Conservation (phyloP, 108 stramenopile species). For the Cylindrotheca closterium region DNA sequence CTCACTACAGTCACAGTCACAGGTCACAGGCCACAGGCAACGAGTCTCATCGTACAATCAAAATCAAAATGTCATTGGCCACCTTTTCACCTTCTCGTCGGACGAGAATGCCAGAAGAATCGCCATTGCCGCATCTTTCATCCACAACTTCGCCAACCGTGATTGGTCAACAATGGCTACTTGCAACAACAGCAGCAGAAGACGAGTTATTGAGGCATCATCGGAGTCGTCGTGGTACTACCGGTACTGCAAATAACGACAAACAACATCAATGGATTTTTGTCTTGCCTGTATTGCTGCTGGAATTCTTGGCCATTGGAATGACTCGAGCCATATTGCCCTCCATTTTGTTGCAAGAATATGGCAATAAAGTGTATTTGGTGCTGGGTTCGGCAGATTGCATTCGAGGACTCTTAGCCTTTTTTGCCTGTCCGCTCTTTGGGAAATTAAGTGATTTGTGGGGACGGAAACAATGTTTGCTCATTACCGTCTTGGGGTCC, state of each 20-base stretch:
- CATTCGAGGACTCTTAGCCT: slow-evolving; percentile 89
- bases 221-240: not conserved
- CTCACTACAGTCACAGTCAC: too few species aligned
- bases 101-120: not conserved
- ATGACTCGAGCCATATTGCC: slow-evolving; percentile 85
- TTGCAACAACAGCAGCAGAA: not conserved
- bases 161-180: not conserved
- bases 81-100: not conserved
- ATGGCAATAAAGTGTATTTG: slow-evolving; percentile 72
- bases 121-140: not conserved
- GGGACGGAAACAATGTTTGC: slow-evolving; percentile 82
- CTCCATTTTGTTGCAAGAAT: slow-evolving; percentile 62
- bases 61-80: not conserved
- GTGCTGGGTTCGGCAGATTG: slow-evolving; percentile 87
- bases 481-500: slow-evolving; percentile 90
- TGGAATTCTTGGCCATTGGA: slow-evolving; percentile 91
- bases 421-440: slow-evolving; percentile 90
- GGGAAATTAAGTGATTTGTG: slow-evolving; percentile 85
- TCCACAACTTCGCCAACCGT: not conserved
- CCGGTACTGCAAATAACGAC: not conserved
- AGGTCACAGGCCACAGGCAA: too few species aligned
- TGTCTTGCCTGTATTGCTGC: slow-evolving; percentile 90
- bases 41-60: too few species aligned
- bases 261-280: slow-evolving; percentile 27
- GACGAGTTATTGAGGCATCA: too few species aligned